A percentile compares a stretch with the other conserved stretches of the same genome.
Evolutionary conservation across 148 eudicot genomes (phyloP).

Genomic region (Rhododendron williamsianum): DNA sequence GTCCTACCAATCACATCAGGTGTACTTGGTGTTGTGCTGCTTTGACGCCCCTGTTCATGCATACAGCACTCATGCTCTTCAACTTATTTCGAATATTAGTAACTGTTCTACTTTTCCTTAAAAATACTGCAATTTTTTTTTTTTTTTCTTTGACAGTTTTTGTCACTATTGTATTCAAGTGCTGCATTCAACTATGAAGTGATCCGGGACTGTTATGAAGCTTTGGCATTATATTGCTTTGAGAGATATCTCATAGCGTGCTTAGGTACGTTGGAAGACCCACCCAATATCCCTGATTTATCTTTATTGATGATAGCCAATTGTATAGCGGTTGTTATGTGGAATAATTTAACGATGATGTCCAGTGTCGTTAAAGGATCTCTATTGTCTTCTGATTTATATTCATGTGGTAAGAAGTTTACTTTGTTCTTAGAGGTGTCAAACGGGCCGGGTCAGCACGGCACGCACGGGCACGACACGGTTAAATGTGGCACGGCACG

Average conservation of each 20-base stretch:
- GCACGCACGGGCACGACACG: too few species aligned
- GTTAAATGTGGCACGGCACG: too few species aligned
- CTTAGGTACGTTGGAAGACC: slow-evolving; percentile 57
- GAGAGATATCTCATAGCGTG: slow-evolving; percentile 98
- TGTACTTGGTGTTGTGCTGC: not conserved
- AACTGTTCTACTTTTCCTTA: slow-evolving; percentile 6
- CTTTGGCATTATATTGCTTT: slow-evolving; percentile 97
- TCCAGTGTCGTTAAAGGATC: not conserved
- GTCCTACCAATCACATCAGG: not conserved
- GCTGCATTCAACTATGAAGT: slow-evolving; percentile 94
- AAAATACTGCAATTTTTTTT: not conserved
- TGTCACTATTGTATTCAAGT: slow-evolving; percentile 72
- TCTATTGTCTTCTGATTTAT: not conserved
- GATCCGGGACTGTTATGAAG: slow-evolving; percentile 95
- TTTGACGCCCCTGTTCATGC: not conserved
- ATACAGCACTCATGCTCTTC: not conserved
- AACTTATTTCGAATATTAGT: not conserved
- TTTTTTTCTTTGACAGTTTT: slow-evolving; percentile 40
- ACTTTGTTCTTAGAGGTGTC: not conserved
- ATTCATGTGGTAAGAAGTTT: not conserved
- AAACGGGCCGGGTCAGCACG: too few species aligned
- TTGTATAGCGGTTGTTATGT: not conserved
- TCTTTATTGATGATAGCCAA: not conserved
- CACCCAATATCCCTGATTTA: not conserved
- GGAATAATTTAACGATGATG: not conserved